Conservation (phyloP, 768 basidiomycete species). For the Coprinopsis sp. region DNA sequence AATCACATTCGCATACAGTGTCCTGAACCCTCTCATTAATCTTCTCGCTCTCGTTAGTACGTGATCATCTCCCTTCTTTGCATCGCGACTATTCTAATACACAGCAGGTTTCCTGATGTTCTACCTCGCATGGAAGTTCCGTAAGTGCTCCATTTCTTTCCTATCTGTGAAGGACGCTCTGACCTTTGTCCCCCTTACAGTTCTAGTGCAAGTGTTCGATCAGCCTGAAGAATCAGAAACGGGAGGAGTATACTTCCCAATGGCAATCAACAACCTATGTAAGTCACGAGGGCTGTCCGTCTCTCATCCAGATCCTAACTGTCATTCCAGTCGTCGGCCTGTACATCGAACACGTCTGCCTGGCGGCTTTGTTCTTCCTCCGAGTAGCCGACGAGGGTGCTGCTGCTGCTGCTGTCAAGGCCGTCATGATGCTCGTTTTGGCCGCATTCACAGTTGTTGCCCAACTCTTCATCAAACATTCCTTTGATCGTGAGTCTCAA, state of each 20-base stretch:
- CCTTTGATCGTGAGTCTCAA: conserved; percentile 35
- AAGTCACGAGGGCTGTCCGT: conserved; percentile 14
- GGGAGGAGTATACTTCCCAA: conserved; percentile 39
- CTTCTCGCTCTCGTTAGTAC: conserved; percentile 54
- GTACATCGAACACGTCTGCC: conserved; percentile 66
- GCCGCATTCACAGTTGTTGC: conserved; percentile 45
- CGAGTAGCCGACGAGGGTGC: conserved; percentile 33
- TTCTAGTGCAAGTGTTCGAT: conserved; percentile 49
- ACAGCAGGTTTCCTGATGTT: conserved; percentile 47
- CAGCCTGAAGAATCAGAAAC: conserved; percentile 48
- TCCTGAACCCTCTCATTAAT: conserved; percentile 64
- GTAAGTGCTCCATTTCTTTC: conserved; percentile 23
- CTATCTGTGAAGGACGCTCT: not conserved
- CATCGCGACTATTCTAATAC: not conserved
- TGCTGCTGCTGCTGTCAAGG: conserved; percentile 37
- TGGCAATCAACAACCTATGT: conserved; percentile 50
- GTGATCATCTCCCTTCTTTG: conserved; percentile 7
- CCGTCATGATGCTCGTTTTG: conserved; percentile 55
- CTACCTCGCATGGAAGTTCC: conserved; percentile 57
- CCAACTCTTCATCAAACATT: conserved; percentile 34
- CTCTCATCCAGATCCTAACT: conserved; percentile 16
- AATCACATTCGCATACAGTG: conserved; percentile 52
- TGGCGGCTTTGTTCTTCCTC: conserved; percentile 67
- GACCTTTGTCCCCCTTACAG: conserved; percentile 22
- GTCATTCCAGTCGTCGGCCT: conserved; percentile 50